Evolutionary conservation across 2,329 filamentous ascomycete genomes (phyloP), one percentile per base, ranked within the genome.

Genomic region (Leptographium procerum): DNA sequence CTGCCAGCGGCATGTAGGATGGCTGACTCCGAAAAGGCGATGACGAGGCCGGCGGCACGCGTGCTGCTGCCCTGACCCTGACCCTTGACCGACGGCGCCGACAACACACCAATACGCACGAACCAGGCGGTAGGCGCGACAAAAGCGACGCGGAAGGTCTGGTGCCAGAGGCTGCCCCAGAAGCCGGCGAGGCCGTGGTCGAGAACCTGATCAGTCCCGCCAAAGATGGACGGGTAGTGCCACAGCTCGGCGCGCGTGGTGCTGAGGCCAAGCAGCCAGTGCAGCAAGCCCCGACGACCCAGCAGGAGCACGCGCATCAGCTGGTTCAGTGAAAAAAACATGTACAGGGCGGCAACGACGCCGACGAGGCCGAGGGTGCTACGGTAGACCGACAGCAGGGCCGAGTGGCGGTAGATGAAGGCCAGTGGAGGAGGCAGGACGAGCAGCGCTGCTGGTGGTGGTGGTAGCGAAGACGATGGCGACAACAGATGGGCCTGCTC

Each of bases 111-210:
- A 47, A 61, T 57, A 61, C 69, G 63, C 10, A 70, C 68, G 58
- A 86, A 65, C 65, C 74, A 81, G 2, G 69, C 70, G 0, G 78
- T 73, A 0, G 86, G 85, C 4, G 83, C 79, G 45, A 81, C 72
- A 66, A 92, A 91, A 2, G 82, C 83, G 58, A 84, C 79, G 1
- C 91, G 86, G 72, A 96, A 95, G 3, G 86, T 85, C 71, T 96
- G 91, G 70, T 97, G 92, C 92, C 92, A 96, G 79, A 84, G 92
- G 26, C 76, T 77, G 51, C 88, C 85, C 92, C 92, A 97, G 72
- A 86, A 87, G 1, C 91, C 91, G 1, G 81, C 78, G 2, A 96
- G 75, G 0, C 92, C 91, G 60, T 82, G 76, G 61, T 90, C 82
- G 13, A 85, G 71, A 2, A 91, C 75, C 29, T 75, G 71, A 47